Evolutionary conservation across 352 stramenopile species (phyloP).

Genomic region (Pythium brachiatum): DNA sequence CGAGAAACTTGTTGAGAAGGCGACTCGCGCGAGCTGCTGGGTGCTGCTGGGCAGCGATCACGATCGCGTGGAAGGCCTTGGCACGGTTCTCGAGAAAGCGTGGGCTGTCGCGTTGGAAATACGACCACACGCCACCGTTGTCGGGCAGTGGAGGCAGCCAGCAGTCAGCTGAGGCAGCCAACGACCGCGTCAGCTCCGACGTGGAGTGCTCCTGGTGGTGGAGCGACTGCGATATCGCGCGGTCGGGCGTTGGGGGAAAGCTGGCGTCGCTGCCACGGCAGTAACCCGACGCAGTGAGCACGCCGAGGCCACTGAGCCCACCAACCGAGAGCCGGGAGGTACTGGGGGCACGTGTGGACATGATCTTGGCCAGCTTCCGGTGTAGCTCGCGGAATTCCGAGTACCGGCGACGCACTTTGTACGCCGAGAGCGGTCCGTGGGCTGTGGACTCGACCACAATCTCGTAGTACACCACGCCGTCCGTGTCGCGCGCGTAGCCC

Average conservation of each 20-base stretch:
- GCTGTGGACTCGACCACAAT: slow-evolving; percentile 63
- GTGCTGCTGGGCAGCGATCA: slow-evolving; percentile 55
- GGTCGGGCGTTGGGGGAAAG: neutral
- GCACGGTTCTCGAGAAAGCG: slow-evolving; percentile 58
- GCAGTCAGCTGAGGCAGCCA: neutral
- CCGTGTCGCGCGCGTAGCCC: slow-evolving; percentile 68
- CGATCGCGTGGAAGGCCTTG: slow-evolving; percentile 63
- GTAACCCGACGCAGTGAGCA: neutral
- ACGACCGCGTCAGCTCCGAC: neutral
- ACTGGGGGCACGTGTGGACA: slow-evolving; percentile 32
- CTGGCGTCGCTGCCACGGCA: neutral
- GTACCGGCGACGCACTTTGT: slow-evolving; percentile 76
- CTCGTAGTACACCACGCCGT: slow-evolving; percentile 79
- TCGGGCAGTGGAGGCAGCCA: slow-evolving; percentile 56
- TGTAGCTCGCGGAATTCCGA: slow-evolving; percentile 72
- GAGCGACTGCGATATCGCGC: slow-evolving; percentile 1
- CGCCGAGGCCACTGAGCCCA: neutral
- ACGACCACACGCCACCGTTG: slow-evolving; percentile 73
- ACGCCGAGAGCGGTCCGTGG: slow-evolving; percentile 68
- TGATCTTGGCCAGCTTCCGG: slow-evolving; percentile 45
- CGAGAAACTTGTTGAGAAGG: slow-evolving; percentile 69
- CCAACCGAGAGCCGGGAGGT: neutral
- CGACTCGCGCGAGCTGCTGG: slow-evolving; percentile 42
- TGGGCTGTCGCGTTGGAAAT: slow-evolving; percentile 61
- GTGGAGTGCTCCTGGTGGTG: neutral